Evolutionary conservation across 768 basidiomycete species (phyloP), one percentile per base, ranked within the genome.

Genomic region (Kondoa subrosea): DNA sequence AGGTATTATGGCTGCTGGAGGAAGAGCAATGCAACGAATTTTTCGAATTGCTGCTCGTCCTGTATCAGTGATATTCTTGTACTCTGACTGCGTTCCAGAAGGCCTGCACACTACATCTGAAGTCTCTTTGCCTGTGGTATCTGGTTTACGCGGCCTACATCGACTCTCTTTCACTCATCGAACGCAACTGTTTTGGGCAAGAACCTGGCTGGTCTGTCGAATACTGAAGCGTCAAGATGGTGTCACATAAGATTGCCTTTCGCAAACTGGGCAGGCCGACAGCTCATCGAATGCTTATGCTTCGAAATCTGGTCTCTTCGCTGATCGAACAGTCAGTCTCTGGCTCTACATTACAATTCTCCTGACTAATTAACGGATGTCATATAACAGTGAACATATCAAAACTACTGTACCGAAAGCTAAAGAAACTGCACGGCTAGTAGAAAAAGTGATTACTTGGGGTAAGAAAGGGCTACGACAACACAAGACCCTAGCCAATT

Each of bases 391-490:
- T 78, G 90, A 95, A 75, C 88, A 89, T 75, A 90, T 99, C 76
- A 87, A 88, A 77, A 97, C 95, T 3, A 99, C 95, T 0, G 79
- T 96, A 17, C 87, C 93, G 33, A 97, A 96, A 77, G 95, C 95
- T 1, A 86, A 87, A 76, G 91, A 95, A 73, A 80, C 91, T 2
- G 89, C 89, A 16, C 82, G 90, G 72, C 79, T 96, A 65, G 92
- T 91, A 17, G 93, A 99, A 75, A 92, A 93, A 85, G 91, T 86
- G 67, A 96, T 99, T 73, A 89, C 89, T 0, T 80, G 91, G 72
- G 92, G 90, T 70, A 97, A 97, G 80, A 85, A 84, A 75, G 88
- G 87, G 68, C 84, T 82, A 69, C 82, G 83, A 68, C 81, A 83
- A 2, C 81, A 89, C n/a, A 82, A 84, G 74, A 78, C 83, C 27